Base-by-base conservation (phyloP, 148 eudicot genomes). In the Rhododendron ferrugineum region DNA sequence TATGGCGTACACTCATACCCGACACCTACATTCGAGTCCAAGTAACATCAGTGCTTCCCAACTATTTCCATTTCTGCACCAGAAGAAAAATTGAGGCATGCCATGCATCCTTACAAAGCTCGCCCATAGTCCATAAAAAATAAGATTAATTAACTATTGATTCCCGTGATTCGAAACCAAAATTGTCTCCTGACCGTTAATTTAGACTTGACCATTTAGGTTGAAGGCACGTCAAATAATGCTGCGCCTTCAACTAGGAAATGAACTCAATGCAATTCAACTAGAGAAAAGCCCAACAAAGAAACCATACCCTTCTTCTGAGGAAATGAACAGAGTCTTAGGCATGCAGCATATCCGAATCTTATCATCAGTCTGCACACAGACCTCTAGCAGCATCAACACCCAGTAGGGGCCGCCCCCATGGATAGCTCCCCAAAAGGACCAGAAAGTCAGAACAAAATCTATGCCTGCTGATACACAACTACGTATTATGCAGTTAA, bases 361-460 rank as follows among this genome's bases (percentile, higher is more conserved):
- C 81, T 82, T 64, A 23, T 49, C 76, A 75, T 60, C 47, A 83
- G 37, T 23, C 15, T 32, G 73, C 84, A 85, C 85, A 81, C 87
- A 70, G 56, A 22, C 68, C 87, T 82, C 84, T 15, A 82, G 40
- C 60, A 44, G 60, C 85, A 81, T 75, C 75, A 74, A 14, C 44
- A 60, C 85, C 9, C 50, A 42, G 89, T 88, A 89, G 93, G 89
- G 91, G 89, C 87, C 86, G 28, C 74, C 74, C 74, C 66, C 37
- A 13, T 18, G 60, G 64, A 44, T 42, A 15, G 60, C 44, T 34
- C n/a, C 32, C 78, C 50, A 66, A 26, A 50, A 13, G 5, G 56
- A 36, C 44, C 80, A 60, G n/a, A 16, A 74, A 34, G 64, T 58
- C 64, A 20, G 26, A 20, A 22, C 26, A 20, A 20, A 7, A 58